A percentile compares a stretch with the other conserved stretches of the same genome.
These are phyloP conservation scores for Aristolochia contorta DNA, from an alignment of 164 flowering plant species.

Conservation along the genomic window DNA sequence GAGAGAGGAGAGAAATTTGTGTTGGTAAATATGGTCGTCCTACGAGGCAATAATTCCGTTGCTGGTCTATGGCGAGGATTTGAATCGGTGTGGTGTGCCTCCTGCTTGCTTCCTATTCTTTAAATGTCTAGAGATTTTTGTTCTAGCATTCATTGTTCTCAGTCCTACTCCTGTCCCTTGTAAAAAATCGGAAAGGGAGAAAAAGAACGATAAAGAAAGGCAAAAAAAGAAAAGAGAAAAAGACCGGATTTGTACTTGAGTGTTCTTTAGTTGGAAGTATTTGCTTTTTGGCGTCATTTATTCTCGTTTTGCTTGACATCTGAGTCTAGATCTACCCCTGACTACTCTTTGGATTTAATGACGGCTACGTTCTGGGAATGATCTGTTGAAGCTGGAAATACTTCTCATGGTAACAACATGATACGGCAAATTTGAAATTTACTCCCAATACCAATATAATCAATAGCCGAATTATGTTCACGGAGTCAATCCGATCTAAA, in stretches of 20 bases:
- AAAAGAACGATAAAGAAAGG: background rate
- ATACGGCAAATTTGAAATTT: too few species aligned
- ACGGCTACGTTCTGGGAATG: too few species aligned
- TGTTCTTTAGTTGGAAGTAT: too few species aligned
- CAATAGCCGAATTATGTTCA: too few species aligned
- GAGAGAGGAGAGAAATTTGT: conserved; percentile 16
- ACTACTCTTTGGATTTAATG: too few species aligned
- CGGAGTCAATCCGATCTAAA: too few species aligned
- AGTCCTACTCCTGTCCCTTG: background rate
- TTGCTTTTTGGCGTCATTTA: too few species aligned
- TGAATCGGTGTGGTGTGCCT: conserved; percentile 8
- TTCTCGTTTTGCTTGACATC: too few species aligned
- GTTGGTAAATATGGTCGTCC: background rate
- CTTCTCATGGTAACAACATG: too few species aligned
- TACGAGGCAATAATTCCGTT: conserved; percentile 41
- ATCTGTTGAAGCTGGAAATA: too few species aligned
- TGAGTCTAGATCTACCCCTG: too few species aligned
- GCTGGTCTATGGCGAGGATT: conserved; percentile 25
- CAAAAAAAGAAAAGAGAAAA: background rate
- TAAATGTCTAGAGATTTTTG: background rate
- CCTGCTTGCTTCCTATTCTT: conserved; percentile 5
- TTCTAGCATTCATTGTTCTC: background rate
- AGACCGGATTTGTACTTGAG: background rate
- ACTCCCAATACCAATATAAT: too few species aligned
- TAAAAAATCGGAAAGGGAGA: background rate